Evolutionary conservation across 176 grass and related monocot genomes (phyloP), one percentile per base, ranked within the genome.

Genomic region (Thalia dealbata): DNA sequence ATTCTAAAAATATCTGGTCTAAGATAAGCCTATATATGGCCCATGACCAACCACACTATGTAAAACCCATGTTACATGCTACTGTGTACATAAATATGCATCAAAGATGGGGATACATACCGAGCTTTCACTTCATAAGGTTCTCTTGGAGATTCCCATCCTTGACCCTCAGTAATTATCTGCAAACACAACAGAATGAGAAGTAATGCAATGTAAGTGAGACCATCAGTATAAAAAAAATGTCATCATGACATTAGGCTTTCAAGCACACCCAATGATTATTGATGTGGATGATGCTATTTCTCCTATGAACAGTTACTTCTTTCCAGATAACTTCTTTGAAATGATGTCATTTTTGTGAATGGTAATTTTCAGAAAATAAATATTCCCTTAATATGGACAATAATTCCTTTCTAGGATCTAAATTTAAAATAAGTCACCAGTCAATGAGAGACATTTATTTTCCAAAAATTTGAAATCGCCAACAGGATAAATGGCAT

Each of bases 61-160:
- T 52, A 52, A 52, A 56, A 56, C 1, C 11, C 16, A 56, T 56
- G 19, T 56, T 56, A 19, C 2, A 56, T 56, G 52, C 1, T 56
- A 21, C 14, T 19, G 52, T 70, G 7, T 22, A 12, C 38, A 70
- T 22, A 75, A 21, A 79, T 81, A 67, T 28, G 62, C 62, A 64
- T 64, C 22, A 19, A 72, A 71, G 66, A 8, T 4, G n/a, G 21
- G 67, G 69, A 66, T 64, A 72, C 77, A 86, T 82, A 90, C 93
- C 80, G 29, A 78, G 87, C 82, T 78, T 85, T 90, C 50, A 97
- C 83, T 92, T 97, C 93, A 82, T 92, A 97, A 74, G 87, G 93
- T 78, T 83, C 89, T 86, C 93, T 97, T 72, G 93, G 93, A 82
- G 81, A 84, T 85, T 97, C 93, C 93, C 93, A 97, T 78, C 93